phyloP scores from a whole-genome alignment of 108 stramenopile species.

The Licmophora abbreviata region DNA sequence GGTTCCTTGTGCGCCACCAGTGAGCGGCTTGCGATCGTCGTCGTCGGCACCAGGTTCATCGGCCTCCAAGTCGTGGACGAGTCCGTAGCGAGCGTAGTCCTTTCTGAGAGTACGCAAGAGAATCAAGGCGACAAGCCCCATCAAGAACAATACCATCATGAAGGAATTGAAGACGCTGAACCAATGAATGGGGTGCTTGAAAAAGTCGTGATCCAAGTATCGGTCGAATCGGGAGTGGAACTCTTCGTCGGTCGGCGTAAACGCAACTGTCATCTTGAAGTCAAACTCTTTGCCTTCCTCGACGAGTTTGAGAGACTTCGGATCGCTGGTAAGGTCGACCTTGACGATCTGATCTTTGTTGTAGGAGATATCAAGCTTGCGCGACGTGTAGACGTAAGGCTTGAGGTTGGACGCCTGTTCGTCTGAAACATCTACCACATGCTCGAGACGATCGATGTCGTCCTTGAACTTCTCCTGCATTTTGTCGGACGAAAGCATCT shows the following conservation, averaged over 20 bases:
- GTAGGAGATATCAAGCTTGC: conserved; percentile 80
- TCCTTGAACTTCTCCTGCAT: conserved; percentile 15
- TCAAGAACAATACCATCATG: conserved; percentile 98
- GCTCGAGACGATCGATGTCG: conserved; percentile 60
- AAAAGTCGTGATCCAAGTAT: conserved; percentile 94
- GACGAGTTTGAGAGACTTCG: conserved; percentile 63
- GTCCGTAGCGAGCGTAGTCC: conserved; percentile 90
- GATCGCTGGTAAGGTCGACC: conserved; percentile 86
- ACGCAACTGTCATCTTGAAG: conserved; percentile 76
- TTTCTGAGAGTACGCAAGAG: conserved; percentile 88
- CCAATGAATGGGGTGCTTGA: conserved; percentile 99
- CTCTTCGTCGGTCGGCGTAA: conserved; percentile 53
- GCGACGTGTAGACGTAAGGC: conserved; percentile 84
- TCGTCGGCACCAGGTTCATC: conserved; percentile 34
- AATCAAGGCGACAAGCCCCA: conserved; percentile 93
- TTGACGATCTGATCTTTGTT: conserved; percentile 92
- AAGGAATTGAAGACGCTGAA: conserved; percentile 97
- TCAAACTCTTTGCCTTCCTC: conserved; percentile 53
- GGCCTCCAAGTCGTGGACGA: conserved; percentile 74
- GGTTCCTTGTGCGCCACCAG: conserved; percentile 35
- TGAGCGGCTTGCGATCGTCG: conserved; percentile 59
- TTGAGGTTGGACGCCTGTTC: conserved; percentile 31
- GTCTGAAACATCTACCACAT: conserved; percentile 42
- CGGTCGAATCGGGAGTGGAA: conserved; percentile 89
- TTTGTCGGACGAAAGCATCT: conserved; percentile 59